phyloP scores from a whole-genome alignment of 192 early-diverging fungal genomes.

The Irineochytrium annulatum region DNA sequence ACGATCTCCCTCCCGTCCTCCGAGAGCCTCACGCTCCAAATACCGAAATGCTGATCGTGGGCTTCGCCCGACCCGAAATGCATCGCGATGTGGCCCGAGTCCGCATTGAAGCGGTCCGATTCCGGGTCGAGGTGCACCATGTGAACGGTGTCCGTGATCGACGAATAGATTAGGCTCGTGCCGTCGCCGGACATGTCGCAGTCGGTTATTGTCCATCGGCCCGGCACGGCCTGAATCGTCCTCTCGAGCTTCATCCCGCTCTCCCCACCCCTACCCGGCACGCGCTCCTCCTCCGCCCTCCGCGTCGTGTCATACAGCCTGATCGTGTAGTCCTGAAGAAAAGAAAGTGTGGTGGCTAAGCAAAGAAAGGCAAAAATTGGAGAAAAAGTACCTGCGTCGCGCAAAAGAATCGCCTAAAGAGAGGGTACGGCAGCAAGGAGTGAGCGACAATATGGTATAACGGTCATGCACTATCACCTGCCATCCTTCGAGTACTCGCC shows the following conservation, averaged over 20 bases:
- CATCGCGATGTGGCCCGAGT: constrained; percentile 5
- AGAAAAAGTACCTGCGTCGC: no score
- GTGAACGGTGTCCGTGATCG: constrained; percentile 57
- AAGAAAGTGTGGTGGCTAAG: constrained; percentile 42
- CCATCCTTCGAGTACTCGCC: constrained; percentile 54
- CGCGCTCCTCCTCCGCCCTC: no score
- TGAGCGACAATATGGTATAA: neutral
- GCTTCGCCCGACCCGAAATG: neutral
- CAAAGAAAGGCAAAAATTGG: constrained; percentile 54
- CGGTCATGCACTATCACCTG: constrained; percentile 8
- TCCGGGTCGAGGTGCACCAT: constrained; percentile 21
- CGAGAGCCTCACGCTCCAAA: constrained; percentile 66
- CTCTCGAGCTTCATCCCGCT: constrained; percentile 25
- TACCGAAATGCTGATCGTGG: constrained; percentile 13
- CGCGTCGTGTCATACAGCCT: constrained; percentile 58
- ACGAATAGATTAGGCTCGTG: constrained; percentile 54
- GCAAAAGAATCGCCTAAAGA: no score
- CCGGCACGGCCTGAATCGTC: constrained; percentile 39
- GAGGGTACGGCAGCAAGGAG: no score
- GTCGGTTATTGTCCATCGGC: constrained; percentile 67
- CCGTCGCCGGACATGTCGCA: constrained; percentile 19
- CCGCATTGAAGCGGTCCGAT: neutral
- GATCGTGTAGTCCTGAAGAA: constrained; percentile 57
- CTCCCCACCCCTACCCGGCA: constrained; percentile 29
- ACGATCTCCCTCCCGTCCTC: constrained; percentile 58